Percentiles rank a stretch among this genome's conserved stretches.
Conservation (phyloP, 306 rosid species). For the Carpinus fangiana region DNA sequence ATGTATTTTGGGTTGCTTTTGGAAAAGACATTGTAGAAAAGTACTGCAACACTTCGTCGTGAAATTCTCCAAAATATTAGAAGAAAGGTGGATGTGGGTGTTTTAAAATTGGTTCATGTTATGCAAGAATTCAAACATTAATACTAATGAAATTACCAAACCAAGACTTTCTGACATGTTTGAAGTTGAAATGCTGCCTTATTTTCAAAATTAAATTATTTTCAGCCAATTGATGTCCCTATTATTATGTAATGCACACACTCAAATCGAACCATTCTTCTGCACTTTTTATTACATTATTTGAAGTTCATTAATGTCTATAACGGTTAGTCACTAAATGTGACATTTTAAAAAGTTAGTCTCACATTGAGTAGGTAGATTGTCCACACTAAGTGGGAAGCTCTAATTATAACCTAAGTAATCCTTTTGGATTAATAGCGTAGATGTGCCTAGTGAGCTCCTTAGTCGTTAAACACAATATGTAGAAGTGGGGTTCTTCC, state of each 20-base stretch:
- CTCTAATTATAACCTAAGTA: too few relatives aligned
- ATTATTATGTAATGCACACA: not conserved
- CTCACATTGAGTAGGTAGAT: too few relatives aligned
- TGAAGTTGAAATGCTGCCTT: conserved; percentile 1
- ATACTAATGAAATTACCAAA: not conserved
- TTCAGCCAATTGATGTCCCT: not conserved
- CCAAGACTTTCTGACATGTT: not conserved
- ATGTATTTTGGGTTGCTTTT: not conserved
- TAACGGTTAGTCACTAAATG: too few relatives aligned
- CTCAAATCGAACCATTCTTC: not conserved
- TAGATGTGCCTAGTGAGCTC: too few relatives aligned
- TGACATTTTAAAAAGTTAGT: too few relatives aligned
- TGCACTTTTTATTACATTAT: too few relatives aligned
- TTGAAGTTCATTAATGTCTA: too few relatives aligned
- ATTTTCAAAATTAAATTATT: not conserved
- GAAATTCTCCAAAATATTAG: not conserved
- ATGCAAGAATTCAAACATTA: not conserved
- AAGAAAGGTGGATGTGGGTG: not conserved
- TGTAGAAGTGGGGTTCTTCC: too few relatives aligned
- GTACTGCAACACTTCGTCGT: not conserved
- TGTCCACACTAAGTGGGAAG: too few relatives aligned
- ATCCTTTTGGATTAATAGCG: too few relatives aligned
- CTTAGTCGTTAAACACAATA: too few relatives aligned
- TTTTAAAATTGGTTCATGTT: not conserved
- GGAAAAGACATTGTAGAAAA: not conserved